Percentiles rank a stretch among this genome's conserved stretches.
phyloP scores from a whole-genome alignment of 768 basidiomycete genomes.

The Lentinula edodes region DNA sequence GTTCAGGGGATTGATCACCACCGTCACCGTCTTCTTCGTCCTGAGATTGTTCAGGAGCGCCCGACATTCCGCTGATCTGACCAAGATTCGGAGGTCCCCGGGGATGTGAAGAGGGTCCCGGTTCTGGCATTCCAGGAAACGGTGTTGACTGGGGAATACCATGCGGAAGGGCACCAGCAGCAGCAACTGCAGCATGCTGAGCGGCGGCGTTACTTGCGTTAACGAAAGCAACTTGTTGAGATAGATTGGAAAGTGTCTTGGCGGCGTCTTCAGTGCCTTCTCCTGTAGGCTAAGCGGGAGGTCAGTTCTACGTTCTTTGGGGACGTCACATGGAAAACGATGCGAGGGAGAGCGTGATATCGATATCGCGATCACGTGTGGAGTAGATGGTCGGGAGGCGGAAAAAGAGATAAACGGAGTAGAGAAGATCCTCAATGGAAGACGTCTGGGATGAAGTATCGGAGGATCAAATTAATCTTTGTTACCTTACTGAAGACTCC shows the following conservation, averaged over 20 bases:
- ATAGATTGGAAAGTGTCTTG: slow-evolving; percentile 50
- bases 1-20: slow-evolving; percentile 20
- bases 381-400: slow-evolving; percentile 5
- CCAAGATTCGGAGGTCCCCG: slow-evolving; percentile 62
- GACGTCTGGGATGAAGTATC: neutral
- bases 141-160: slow-evolving; percentile 14
- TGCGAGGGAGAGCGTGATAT: slow-evolving; percentile 2
- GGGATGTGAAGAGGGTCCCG: slow-evolving; percentile 70
- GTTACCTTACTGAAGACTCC: slow-evolving; percentile 52
- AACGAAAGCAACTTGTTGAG: slow-evolving; percentile 32
- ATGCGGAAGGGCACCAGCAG: slow-evolving; percentile 16
- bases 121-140: slow-evolving; percentile 53
- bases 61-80: slow-evolving; percentile 32
- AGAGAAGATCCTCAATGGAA: neutral
- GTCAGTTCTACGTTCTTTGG: neutral
- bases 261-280: slow-evolving; percentile 59
- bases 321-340: slow-evolving; percentile 8
- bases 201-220: slow-evolving; percentile 11
- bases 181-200: slow-evolving; percentile 23
- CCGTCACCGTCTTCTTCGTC: slow-evolving; percentile 19
- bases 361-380: slow-evolving; percentile 12
- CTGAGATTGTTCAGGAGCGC: slow-evolving; percentile 14
- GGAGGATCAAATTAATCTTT: slow-evolving; percentile 13
- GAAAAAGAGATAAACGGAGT: neutral
- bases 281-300: slow-evolving; percentile 31